phyloP scores from a whole-genome alignment of 306 rosid species.

The Corylus heterophylla region DNA sequence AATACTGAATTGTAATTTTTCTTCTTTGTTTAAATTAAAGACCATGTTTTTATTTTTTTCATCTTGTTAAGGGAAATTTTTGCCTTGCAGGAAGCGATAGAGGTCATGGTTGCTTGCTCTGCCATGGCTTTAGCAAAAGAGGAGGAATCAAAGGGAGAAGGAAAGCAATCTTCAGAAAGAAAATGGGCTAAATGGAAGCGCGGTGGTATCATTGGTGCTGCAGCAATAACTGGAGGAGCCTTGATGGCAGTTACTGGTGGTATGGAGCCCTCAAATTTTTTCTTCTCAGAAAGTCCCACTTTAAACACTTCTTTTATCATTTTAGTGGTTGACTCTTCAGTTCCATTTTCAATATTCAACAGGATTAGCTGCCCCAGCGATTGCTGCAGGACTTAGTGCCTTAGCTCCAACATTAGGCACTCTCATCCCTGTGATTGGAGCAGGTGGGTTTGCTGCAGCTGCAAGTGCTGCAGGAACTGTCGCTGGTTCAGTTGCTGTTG shows the following conservation, averaged over 20 bases:
- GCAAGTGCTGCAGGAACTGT: slow-evolving; percentile 93
- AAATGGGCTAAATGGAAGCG: slow-evolving; percentile 91
- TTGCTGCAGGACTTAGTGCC: slow-evolving; percentile 89
- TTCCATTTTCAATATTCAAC: slow-evolving; percentile 34
- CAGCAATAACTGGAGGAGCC: slow-evolving; percentile 91
- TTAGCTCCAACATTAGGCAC: slow-evolving; percentile 95
- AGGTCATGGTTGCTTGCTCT: slow-evolving; percentile 86
- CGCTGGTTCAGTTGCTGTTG: slow-evolving; percentile 96
- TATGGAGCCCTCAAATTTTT: slow-evolving; percentile 38
- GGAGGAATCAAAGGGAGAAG: slow-evolving; percentile 56
- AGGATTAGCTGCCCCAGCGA: slow-evolving; percentile 98
- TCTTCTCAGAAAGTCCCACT: slow-evolving; percentile 12
- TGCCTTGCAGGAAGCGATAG: slow-evolving; percentile 79
- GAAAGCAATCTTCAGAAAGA: slow-evolving; percentile 43
- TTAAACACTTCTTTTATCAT: slow-evolving; percentile 10
- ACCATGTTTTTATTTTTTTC: slow-evolving; percentile 20
- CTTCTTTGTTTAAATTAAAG: neutral
- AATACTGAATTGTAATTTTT: neutral
- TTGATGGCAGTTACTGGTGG: slow-evolving; percentile 96
- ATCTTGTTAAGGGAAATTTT: slow-evolving; percentile 26
- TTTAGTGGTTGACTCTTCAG: slow-evolving; percentile 23
- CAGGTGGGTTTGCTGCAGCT: slow-evolving; percentile 92
- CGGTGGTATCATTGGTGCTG: slow-evolving; percentile 95
- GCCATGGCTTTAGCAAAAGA: slow-evolving; percentile 78
- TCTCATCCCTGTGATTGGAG: slow-evolving; percentile 84